A percentile compares a stretch with the other conserved stretches of the same genome.
Conservation (phyloP, 768 basidiomycete genomes). For the Punctularia strigosozonata region DNA sequence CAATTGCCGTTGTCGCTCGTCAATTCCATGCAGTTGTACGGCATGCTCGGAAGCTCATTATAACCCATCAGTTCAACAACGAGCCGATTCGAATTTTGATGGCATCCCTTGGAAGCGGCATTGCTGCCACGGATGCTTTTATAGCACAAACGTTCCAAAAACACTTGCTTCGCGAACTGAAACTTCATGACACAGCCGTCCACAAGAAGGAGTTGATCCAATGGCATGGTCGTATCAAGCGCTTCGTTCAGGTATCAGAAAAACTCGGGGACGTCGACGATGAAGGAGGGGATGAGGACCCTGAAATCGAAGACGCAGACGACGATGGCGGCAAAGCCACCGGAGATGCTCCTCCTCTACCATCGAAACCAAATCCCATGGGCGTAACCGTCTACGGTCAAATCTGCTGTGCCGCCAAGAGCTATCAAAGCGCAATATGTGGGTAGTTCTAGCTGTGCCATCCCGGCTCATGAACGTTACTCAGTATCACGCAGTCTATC, state of each 20-base stretch:
- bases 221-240: constrained; percentile 49
- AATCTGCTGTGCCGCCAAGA: constrained; percentile 72
- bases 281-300: constrained; percentile 29
- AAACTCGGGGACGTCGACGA: constrained; percentile 15
- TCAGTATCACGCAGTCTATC: constrained; percentile 50
- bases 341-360: constrained; percentile 23
- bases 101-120: constrained; percentile 60
- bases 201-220: constrained; percentile 47
- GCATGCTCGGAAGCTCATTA: constrained; percentile 66
- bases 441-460: constrained; percentile 20
- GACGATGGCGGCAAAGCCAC: constrained; percentile 13
- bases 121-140: constrained; percentile 59
- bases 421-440: constrained; percentile 90
- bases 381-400: constrained; percentile 71
- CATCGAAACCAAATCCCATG: constrained; percentile 62
- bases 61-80: constrained; percentile 73
- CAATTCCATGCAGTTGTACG: constrained; percentile 53
- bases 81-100: constrained; percentile 73
- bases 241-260: constrained; percentile 30
- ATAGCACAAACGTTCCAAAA: constrained; percentile 74
- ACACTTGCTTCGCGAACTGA: constrained; percentile 71
- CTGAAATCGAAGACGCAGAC: constrained; percentile 29
- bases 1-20: constrained; percentile 55
- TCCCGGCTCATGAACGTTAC: neutral
- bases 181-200: constrained; percentile 52